Conservation (phyloP, 176 grass and related monocot genomes). For the Cymbopogon citratus region DNA sequence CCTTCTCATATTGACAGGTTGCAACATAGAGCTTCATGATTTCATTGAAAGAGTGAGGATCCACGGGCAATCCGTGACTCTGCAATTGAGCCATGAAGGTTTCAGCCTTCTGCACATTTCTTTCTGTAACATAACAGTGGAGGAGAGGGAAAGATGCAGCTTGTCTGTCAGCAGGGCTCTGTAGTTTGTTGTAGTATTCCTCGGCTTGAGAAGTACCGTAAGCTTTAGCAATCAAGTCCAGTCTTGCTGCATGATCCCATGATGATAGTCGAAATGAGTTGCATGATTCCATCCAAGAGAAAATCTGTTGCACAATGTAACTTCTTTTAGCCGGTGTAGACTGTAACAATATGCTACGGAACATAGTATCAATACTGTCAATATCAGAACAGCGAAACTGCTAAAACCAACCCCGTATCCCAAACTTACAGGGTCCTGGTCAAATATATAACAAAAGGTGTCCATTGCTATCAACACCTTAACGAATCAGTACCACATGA, state of each 20-base stretch:
- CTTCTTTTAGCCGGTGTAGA: not conserved
- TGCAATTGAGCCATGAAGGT: conserved; percentile 67
- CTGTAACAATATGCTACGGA: not conserved
- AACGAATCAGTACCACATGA: too few relatives aligned
- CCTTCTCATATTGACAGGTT: conserved; percentile 46
- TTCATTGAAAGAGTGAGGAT: conserved; percentile 73
- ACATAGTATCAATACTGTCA: too few relatives aligned
- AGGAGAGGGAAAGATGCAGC: conserved; percentile 71
- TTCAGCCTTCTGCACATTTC: conserved; percentile 66
- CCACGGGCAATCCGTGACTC: conserved; percentile 50
- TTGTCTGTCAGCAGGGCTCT: conserved; percentile 40
- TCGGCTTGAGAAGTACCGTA: conserved; percentile 46
- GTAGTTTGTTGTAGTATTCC: conserved; percentile 61
- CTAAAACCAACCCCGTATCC: too few relatives aligned
- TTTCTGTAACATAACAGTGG: conserved; percentile 64
- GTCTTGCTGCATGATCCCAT: conserved; percentile 57
- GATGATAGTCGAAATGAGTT: conserved; percentile 28
- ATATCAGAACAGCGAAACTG: too few relatives aligned
- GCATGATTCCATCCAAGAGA: conserved; percentile 70
- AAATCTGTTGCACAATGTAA: conserved; percentile 47
- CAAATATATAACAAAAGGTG: too few relatives aligned
- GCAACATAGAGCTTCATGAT: conserved; percentile 17
- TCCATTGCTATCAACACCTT: too few relatives aligned
- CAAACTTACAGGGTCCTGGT: too few relatives aligned
- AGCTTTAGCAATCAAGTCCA: conserved; percentile 62